Conservation (phyloP, 2,329 filamentous ascomycete species). For the Lizonia empirigonia region DNA sequence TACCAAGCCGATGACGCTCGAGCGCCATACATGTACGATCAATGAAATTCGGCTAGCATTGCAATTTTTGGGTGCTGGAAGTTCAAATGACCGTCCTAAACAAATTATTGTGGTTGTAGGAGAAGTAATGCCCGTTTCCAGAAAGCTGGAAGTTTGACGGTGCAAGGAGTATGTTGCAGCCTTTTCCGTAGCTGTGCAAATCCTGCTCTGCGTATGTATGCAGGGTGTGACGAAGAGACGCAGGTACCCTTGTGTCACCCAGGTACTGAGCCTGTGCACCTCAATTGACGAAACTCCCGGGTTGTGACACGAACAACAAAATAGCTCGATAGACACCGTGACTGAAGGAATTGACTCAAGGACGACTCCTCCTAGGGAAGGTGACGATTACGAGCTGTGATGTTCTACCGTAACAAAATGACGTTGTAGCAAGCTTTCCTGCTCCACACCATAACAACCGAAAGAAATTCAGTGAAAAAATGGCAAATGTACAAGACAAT, state of each 20-base stretch:
- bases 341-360: neutral
- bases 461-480: too few relatives aligned
- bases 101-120: too few relatives aligned
- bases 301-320: neutral
- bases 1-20: neutral
- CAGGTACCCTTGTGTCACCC: constrained; percentile 1
- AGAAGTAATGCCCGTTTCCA: neutral
- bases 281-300: neutral
- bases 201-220: neutral
- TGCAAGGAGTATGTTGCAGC: neutral
- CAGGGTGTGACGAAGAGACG: neutral
- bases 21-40: neutral
- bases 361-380: neutral
- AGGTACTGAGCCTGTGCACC: neutral
- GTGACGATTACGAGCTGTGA: neutral
- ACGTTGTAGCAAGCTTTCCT: too few relatives aligned
- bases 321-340: too few relatives aligned
- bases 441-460: too few relatives aligned
- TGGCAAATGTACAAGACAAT: too few relatives aligned
- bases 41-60: too few relatives aligned
- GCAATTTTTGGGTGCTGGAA: neutral
- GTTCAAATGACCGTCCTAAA: too few relatives aligned
- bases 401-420: too few relatives aligned
- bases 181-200: too few relatives aligned
- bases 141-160: too few relatives aligned